These are phyloP conservation scores for Calycina herbarum DNA, from an alignment of 2,329 filamentous ascomycete species.

Conservation along the genomic window DNA sequence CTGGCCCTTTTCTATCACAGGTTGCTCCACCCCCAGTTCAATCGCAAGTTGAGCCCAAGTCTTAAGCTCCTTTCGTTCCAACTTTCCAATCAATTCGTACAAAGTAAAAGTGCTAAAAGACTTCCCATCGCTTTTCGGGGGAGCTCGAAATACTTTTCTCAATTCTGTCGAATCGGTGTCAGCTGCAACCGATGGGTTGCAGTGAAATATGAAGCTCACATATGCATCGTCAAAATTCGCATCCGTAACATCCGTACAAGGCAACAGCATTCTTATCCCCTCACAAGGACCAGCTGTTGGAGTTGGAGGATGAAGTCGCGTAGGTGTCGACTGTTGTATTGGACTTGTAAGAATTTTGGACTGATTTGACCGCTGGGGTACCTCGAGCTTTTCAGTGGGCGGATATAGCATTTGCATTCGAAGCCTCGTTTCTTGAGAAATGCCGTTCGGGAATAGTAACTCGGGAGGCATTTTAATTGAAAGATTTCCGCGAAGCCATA, in stretches of 20 bases:
- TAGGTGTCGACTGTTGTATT: slow-evolving; percentile 20
- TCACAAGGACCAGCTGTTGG: slow-evolving; percentile 1
- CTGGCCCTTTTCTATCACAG: slow-evolving; percentile 77
- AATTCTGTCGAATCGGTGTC: slow-evolving; percentile 69
- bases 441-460: slow-evolving; percentile 14
- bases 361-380: slow-evolving; percentile 16
- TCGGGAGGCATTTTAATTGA: slow-evolving; percentile 21
- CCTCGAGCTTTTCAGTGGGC: slow-evolving; percentile 21
- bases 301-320: slow-evolving; percentile 13
- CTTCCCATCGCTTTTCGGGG: slow-evolving; percentile 86
- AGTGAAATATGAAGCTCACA: slow-evolving; percentile 82
- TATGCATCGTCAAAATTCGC: slow-evolving; percentile 79
- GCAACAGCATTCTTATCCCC: slow-evolving; percentile 46
- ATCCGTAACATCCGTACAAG: slow-evolving; percentile 66
- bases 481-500: slow-evolving; percentile 11
- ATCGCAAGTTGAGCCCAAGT: slow-evolving; percentile 90
- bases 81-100: slow-evolving; percentile 74
- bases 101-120: slow-evolving; percentile 76
- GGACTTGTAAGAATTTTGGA: slow-evolving; percentile 13
- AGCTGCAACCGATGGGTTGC: slow-evolving; percentile 78
- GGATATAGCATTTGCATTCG: slow-evolving; percentile 26
- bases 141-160: slow-evolving; percentile 72
- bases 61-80: slow-evolving; percentile 82
- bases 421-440: slow-evolving; percentile 26
- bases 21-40: slow-evolving; percentile 84